Base-by-base conservation (phyloP, 2,329 filamentous ascomycete genomes). In the Ophiocordyceps camponoti-floridani region DNA sequence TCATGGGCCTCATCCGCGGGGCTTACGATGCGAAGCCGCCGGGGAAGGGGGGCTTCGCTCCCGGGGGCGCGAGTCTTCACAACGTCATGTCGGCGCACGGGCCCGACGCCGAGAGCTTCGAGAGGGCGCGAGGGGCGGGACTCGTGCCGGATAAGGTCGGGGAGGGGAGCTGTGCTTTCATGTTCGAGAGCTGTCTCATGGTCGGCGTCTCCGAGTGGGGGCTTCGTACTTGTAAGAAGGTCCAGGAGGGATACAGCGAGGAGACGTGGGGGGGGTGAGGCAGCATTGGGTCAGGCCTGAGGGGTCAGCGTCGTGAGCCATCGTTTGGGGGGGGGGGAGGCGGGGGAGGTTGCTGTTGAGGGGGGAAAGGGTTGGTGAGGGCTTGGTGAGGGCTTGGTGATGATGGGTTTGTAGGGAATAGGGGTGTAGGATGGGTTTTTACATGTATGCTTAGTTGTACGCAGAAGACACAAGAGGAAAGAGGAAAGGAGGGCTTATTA, bases 201-300 rank as follows among this genome's bases (percentile, higher is more conserved):
- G 66, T 84, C 4, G 80, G 79, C 0, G 77, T 84, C 16, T 82
- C 80, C 2, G 75, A 82, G 44, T 85, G 80, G 79, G 80, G 79
- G 0, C 60, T 75, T 45, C 59, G 64, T 51, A 69, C 73, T 47
- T 91, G 70, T 47, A 58, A 62, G 48, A 74, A 73, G 59, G 66
- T 74, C 13, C 73, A 76, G 65, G 46, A 50, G 41, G 48, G 47
- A 2, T 50, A 50, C n/a, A 45, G 77, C 56, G 75, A 79, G 47
- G 82, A 93, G 66, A 88, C 82, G 58, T 94, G 86, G 86, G 33
- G 33, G 33, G 16, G 4, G 12, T 37, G 4, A n/a, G 12, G 11
- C 4, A 3, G 11, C 33, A 37, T 37, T 37, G 33, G 33, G 16
- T 5, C 13, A 37, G n/a, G 33, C 33, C 33, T 37, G 14, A 6